phyloP scores from a whole-genome alignment of 495 filamentous ascomycete genomes.

The Trichoderma virens region DNA sequence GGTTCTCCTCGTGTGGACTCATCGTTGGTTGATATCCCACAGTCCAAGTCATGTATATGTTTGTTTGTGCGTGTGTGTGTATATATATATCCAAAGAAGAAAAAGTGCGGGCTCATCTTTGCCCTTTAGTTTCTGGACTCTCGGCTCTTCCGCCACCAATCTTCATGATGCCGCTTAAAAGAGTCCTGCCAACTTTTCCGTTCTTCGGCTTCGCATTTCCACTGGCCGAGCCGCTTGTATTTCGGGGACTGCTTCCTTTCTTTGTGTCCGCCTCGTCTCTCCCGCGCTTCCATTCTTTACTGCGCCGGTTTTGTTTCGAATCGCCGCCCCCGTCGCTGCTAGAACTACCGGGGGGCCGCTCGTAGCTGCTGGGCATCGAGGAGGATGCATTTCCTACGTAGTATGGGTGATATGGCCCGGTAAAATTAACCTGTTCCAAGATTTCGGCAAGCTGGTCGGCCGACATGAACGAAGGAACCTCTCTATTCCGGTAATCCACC shows the following conservation, averaged over 20 bases:
- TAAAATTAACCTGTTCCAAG: slow-evolving; percentile 6
- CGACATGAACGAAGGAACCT: neutral
- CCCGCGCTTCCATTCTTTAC: slow-evolving; percentile 38
- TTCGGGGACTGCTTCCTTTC: slow-evolving; percentile 25
- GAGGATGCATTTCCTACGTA: neutral
- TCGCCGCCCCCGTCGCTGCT: slow-evolving; percentile 17
- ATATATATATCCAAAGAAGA: neutral
- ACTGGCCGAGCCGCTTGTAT: slow-evolving; percentile 18
- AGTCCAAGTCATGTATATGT: neutral
- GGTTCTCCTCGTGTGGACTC: neutral
- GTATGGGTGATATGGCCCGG: slow-evolving; percentile 1
- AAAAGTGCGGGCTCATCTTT: slow-evolving; percentile 6
- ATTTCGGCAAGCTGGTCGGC: slow-evolving; percentile 35
- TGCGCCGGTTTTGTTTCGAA: slow-evolving; percentile 28
- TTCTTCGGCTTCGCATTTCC: slow-evolving; percentile 27
- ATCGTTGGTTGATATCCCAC: neutral
- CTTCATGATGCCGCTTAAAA: slow-evolving; percentile 22
- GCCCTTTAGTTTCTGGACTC: slow-evolving; percentile 17
- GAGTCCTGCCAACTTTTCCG: slow-evolving; percentile 23
- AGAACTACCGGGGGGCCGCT: neutral
- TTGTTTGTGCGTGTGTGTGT: neutral
- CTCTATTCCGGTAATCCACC: slow-evolving; percentile 3
- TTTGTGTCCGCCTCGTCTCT: slow-evolving; percentile 38
- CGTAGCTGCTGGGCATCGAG: neutral
- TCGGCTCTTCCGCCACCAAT: slow-evolving; percentile 21